Evolutionary conservation across 345 rosid genomes (phyloP).

Genomic region (Boechera stricta): DNA sequence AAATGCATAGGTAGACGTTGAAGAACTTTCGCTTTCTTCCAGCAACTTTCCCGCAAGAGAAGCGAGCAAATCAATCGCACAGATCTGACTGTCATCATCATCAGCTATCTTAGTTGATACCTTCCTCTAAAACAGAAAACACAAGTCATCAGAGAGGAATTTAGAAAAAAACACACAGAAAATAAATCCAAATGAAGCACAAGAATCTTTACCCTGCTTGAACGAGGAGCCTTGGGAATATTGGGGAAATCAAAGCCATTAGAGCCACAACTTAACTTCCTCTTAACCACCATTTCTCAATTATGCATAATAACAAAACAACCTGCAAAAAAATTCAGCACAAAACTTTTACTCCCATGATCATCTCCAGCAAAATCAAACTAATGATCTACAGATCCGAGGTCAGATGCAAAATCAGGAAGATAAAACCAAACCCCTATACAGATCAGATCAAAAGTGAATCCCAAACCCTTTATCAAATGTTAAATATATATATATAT

Average conservation of each 20-base stretch:
- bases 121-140: slow-evolving; percentile 58
- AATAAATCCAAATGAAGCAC: slow-evolving; percentile 21
- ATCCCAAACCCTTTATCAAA: slow-evolving; percentile 33
- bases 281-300: slow-evolving; percentile 82
- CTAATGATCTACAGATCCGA: slow-evolving; percentile 20
- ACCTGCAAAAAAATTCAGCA: slow-evolving; percentile 40
- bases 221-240: slow-evolving; percentile 90
- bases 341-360: slow-evolving; percentile 40
- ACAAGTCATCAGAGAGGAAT: slow-evolving; percentile 34
- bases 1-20: slow-evolving; percentile 74
- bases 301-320: slow-evolving; percentile 46
- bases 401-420: slow-evolving; percentile 1
- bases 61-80: slow-evolving; percentile 87
- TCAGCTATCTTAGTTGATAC: slow-evolving; percentile 46
- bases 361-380: slow-evolving; percentile 42
- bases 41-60: slow-evolving; percentile 83
- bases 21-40: slow-evolving; percentile 81
- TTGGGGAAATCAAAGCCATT: slow-evolving; percentile 59
- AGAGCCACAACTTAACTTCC: slow-evolving; percentile 62
- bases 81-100: slow-evolving; percentile 54
- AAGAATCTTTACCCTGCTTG: slow-evolving; percentile 63
- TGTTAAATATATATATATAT: not conserved
- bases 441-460: slow-evolving; percentile 39
- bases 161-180: not conserved
- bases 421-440: not conserved